Evolutionary conservation across 257 asterid genomes (phyloP).

Genomic region (Nicotiana paniculata): DNA sequence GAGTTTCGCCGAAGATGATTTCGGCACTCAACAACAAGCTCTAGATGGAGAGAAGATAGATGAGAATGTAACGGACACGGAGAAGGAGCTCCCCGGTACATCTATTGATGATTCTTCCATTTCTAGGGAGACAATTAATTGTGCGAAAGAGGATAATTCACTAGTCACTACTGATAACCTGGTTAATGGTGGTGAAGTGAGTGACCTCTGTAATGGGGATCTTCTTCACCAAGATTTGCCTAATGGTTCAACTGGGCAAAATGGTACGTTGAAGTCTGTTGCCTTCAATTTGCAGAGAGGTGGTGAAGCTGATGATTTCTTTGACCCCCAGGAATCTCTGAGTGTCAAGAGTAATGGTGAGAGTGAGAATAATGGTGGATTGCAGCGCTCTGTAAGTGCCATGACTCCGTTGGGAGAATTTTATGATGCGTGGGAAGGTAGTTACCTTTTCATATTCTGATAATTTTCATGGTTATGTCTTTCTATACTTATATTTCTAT

Average conservation of each 20-base stretch:
- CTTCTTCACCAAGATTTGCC: slow-evolving; percentile 15
- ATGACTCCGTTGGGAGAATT: slow-evolving; percentile 59
- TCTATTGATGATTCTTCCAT: slow-evolving; percentile 26
- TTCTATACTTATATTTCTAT: neutral
- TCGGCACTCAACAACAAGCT: slow-evolving; percentile 27
- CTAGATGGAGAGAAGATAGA: slow-evolving; percentile 32
- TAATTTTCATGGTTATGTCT: neutral
- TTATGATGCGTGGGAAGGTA: slow-evolving; percentile 99
- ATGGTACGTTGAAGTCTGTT: slow-evolving; percentile 24
- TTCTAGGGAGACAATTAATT: slow-evolving; percentile 20
- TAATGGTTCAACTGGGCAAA: slow-evolving; percentile 29
- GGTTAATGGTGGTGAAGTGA: slow-evolving; percentile 23
- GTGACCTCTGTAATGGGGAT: slow-evolving; percentile 20
- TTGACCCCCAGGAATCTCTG: slow-evolving; percentile 49
- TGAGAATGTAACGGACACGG: slow-evolving; percentile 26
- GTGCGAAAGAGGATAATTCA: slow-evolving; percentile 14
- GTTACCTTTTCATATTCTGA: slow-evolving; percentile 9
- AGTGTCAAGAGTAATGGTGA: slow-evolving; percentile 58
- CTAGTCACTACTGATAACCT: slow-evolving; percentile 16
- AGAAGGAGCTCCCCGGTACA: slow-evolving; percentile 16
- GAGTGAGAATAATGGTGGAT: slow-evolving; percentile 43
- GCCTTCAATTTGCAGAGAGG: slow-evolving; percentile 35
- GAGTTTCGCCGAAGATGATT: slow-evolving; percentile 71
- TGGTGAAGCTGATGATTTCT: slow-evolving; percentile 49
- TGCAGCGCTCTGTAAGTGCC: slow-evolving; percentile 36